A percentile compares a stretch with the other conserved stretches of the same genome.
These are phyloP conservation scores for Pichia sp. DNA, from an alignment of 1,139 yeast species.

Conservation along the genomic window DNA sequence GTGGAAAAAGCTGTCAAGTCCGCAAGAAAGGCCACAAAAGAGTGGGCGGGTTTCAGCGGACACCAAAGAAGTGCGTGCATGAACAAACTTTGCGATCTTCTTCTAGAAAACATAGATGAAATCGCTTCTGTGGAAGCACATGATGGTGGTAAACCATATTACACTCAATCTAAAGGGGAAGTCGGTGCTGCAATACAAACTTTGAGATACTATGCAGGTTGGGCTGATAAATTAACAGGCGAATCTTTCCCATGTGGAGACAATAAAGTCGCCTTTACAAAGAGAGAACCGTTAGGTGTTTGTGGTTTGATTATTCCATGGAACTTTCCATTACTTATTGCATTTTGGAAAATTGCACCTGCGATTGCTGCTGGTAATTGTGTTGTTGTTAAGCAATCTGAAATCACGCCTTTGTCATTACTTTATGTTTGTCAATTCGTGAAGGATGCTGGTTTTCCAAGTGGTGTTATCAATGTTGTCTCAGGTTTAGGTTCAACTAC, in stretches of 20 bases:
- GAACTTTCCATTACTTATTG: conserved; percentile 85
- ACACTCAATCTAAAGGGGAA: too few species aligned
- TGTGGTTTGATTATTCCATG: conserved; percentile 91
- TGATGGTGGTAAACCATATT: too few species aligned
- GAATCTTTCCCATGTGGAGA: conserved; percentile 58
- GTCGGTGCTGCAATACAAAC: conserved; percentile 53
- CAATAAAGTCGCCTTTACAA: conserved; percentile 58
- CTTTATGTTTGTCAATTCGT: conserved; percentile 60
- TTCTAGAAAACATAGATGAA: too few species aligned
- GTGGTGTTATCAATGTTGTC: conserved; percentile 74
- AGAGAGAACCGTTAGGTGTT: conserved; percentile 77
- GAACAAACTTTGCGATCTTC: too few species aligned
- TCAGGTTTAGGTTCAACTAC: conserved; percentile 75
- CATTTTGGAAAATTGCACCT: conserved; percentile 79
- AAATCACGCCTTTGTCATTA: conserved; percentile 76
- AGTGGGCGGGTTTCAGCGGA: too few species aligned
- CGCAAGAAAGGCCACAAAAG: background rate
- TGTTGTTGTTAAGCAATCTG: conserved; percentile 72
- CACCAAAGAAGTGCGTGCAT: too few species aligned
- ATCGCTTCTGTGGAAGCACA: too few species aligned
- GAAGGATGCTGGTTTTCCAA: conserved; percentile 73
- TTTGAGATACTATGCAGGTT: conserved; percentile 66
- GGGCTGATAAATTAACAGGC: conserved; percentile 70
- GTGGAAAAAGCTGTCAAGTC: too few species aligned
- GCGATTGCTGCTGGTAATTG: conserved; percentile 82